A percentile compares a stretch with the other conserved stretches of the same genome.
phyloP scores from a whole-genome alignment of 2,329 filamentous ascomycete species.

The Aspergillus chevalieri region DNA sequence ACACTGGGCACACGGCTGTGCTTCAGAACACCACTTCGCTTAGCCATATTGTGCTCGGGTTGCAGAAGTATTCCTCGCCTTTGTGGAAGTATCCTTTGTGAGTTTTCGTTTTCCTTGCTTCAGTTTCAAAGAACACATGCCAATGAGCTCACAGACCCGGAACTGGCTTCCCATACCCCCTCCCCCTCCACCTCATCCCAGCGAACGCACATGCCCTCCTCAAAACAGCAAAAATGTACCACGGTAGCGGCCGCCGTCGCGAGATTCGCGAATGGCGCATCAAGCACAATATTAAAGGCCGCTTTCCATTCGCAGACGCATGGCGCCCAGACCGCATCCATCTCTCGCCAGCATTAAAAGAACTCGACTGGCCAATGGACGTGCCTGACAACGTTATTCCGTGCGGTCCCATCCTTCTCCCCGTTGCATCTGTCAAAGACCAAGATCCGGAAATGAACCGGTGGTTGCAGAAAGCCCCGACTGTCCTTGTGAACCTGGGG shows the following conservation, averaged over 20 bases:
- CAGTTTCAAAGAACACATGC: not conserved
- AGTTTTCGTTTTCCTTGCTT: not conserved
- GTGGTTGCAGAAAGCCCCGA: conserved; percentile 42
- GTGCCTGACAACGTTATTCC: conserved; percentile 37
- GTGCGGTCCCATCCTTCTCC: conserved; percentile 45
- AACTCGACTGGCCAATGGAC: conserved; percentile 38
- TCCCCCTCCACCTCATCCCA: conserved; percentile 40
- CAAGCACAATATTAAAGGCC: conserved; percentile 18
- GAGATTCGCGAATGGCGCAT: conserved; percentile 20
- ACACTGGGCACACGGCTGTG: conserved; percentile 27
- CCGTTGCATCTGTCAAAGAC: conserved; percentile 26
- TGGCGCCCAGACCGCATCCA: conserved; percentile 22
- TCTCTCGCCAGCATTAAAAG: conserved; percentile 24
- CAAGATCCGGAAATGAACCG: conserved; percentile 37
- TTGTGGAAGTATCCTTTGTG: conserved; percentile 32
- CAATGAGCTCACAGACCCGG: conserved; percentile 28
- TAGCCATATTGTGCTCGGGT: conserved; percentile 34
- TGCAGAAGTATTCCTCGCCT: conserved; percentile 32
- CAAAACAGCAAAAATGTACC: conserved; percentile 21
- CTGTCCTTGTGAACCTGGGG: conserved; percentile 47
- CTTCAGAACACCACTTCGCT: conserved; percentile 43
- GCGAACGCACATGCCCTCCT: conserved; percentile 38
- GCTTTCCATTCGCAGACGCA: conserved; percentile 22
- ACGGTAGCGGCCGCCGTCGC: conserved; percentile 16
- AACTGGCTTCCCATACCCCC: conserved; percentile 42